Conservation (phyloP, 345 rosid species). For the Excoecaria cochinchinensis region DNA sequence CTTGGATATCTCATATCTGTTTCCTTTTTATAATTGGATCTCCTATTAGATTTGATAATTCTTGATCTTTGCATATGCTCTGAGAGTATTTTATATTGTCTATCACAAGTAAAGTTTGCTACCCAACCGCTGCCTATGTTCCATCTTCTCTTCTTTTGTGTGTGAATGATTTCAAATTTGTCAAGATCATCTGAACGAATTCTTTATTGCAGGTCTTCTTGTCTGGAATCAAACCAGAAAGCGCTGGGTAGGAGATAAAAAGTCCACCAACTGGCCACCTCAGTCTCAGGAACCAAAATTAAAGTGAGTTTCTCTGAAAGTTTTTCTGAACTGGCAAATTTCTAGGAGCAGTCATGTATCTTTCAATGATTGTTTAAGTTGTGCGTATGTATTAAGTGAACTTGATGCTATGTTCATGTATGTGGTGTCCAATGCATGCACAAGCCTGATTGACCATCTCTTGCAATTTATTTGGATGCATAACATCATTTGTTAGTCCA, state of each 20-base stretch:
- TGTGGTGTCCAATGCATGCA: neutral
- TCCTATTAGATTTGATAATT: neutral
- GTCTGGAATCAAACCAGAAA: conserved; percentile 33
- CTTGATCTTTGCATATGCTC: neutral
- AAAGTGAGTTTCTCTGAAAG: conserved; percentile 22
- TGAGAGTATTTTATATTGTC: neutral
- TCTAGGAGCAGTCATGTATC: neutral
- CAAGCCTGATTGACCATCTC: neutral
- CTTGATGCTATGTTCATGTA: neutral
- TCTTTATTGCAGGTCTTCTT: conserved; percentile 29
- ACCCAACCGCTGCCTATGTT: neutral
- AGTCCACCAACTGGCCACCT: conserved; percentile 7
- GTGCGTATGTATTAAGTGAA: neutral
- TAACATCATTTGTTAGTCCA: neutral
- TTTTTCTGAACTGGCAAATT: conserved; percentile 4
- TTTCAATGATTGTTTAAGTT: neutral
- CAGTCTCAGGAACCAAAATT: conserved; percentile 26
- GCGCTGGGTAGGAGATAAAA: conserved; percentile 26
- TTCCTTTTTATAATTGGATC: neutral
- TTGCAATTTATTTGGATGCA: neutral
- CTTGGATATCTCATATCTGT: neutral
- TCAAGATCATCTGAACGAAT: neutral
- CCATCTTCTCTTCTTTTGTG: neutral
- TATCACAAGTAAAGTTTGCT: neutral
- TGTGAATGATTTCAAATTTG: neutral